Conservation (phyloP, 192 early-diverging fungal species). For the Coemansia sp. region DNA sequence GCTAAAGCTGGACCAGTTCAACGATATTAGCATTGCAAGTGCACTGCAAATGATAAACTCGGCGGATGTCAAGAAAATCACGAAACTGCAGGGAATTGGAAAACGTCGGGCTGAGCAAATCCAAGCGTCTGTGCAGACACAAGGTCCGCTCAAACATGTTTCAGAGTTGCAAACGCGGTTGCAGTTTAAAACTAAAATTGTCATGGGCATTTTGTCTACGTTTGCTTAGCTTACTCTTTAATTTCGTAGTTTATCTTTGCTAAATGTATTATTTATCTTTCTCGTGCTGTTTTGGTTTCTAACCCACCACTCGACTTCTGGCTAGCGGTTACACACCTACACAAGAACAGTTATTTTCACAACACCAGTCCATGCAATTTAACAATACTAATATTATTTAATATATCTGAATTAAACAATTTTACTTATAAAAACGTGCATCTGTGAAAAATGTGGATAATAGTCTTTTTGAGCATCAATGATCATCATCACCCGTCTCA, state of each 20-base stretch:
- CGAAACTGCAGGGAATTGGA: conserved; percentile 59
- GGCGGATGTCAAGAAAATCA: conserved; percentile 55
- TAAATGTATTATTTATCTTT: conserved; percentile 32
- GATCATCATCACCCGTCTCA: too few relatives aligned
- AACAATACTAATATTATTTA: too few relatives aligned
- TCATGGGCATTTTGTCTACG: conserved; percentile 47
- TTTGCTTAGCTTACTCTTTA: conserved; percentile 22
- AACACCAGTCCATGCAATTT: too few relatives aligned
- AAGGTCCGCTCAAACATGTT: conserved; percentile 45
- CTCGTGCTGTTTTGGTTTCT: too few relatives aligned
- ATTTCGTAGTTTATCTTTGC: conserved; percentile 48
- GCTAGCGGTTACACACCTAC: too few relatives aligned
- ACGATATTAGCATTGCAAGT: conserved; percentile 46
- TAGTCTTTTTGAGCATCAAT: too few relatives aligned
- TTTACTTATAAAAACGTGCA: too few relatives aligned
- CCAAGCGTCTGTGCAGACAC: conserved; percentile 35
- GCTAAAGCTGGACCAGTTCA: conserved; percentile 31
- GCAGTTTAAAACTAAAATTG: conserved; percentile 50
- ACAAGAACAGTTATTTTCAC: too few relatives aligned
- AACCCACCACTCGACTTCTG: too few relatives aligned
- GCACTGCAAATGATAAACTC: conserved; percentile 60
- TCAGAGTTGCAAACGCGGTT: conserved; percentile 40
- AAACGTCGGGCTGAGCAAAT: conserved; percentile 62
- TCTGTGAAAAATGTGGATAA: too few relatives aligned
- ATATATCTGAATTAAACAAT: too few relatives aligned